These are phyloP conservation scores for Eragrostis nindensis DNA, from an alignment of 176 grass and related monocot genomes.

Conservation along the genomic window DNA sequence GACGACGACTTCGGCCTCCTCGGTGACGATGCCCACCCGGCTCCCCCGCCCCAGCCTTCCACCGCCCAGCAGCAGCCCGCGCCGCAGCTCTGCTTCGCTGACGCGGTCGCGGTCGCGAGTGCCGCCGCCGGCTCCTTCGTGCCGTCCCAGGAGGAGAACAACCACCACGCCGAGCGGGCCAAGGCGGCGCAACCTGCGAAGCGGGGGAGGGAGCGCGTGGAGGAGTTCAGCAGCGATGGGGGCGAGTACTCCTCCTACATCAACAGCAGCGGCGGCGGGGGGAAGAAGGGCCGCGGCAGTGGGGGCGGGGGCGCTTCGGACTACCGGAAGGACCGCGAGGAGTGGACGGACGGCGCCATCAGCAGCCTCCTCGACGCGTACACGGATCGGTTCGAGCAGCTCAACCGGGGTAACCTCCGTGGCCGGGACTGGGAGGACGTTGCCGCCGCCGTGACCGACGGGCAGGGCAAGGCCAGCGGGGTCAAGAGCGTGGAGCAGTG, in stretches of 20 bases:
- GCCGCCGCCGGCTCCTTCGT: constrained; percentile 27
- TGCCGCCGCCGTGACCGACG: constrained; percentile 65
- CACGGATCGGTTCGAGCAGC: constrained; percentile 79
- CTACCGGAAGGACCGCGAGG: constrained; percentile 93
- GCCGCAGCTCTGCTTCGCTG: constrained; percentile 53
- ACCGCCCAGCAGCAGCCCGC: constrained; percentile 35
- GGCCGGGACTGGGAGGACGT: constrained; percentile 95
- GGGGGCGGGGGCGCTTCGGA: constrained; percentile 39
- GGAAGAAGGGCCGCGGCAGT: constrained; percentile 48
- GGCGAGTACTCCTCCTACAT: constrained; percentile 81
- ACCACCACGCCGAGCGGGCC: constrained; percentile 57
- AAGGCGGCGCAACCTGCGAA: constrained; percentile 46
- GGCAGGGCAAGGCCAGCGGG: constrained; percentile 51
- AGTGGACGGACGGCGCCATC: constrained; percentile 95
- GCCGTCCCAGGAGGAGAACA: constrained; percentile 49
- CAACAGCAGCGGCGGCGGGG: constrained; percentile 43
- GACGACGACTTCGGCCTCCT: constrained; percentile 84
- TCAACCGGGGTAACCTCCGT: constrained; percentile 86
- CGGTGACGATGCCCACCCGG: constrained; percentile 54
- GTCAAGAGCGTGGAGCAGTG: constrained; percentile 94
- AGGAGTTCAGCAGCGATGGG: constrained; percentile 79
- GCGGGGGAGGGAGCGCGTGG: constrained; percentile 58
- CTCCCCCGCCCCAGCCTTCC: constrained; percentile 33
- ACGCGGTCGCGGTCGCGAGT: constrained; percentile 14
- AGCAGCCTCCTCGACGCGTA: constrained; percentile 77